Conservation (phyloP, 2,329 filamentous ascomycete genomes). For the Fusarium multiceps region DNA sequence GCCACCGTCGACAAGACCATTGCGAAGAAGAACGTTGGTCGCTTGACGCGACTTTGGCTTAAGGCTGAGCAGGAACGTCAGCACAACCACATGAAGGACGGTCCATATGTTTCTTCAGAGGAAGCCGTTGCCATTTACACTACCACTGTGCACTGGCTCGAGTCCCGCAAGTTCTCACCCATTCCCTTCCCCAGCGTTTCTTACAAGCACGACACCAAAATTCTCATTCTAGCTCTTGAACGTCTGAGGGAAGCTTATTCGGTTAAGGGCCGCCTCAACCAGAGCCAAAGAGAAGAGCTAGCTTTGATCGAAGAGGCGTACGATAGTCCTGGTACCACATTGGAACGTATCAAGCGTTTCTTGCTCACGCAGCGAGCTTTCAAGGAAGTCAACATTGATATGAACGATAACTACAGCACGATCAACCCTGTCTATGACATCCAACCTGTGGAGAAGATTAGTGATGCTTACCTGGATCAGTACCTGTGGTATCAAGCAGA, state of each 20-base stretch:
- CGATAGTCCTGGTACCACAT: constrained; percentile 93
- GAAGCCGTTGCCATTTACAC: constrained; percentile 99
- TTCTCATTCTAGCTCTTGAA: constrained; percentile 93
- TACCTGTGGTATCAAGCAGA: constrained; percentile 99
- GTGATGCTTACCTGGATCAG: constrained; percentile 97
- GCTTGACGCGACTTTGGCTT: constrained; percentile 93
- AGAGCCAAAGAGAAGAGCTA: constrained; percentile 96
- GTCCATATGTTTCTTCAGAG: constrained; percentile 97
- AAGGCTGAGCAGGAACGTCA: constrained; percentile 98
- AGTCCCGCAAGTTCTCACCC: constrained; percentile 97
- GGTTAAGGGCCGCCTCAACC: constrained; percentile 95
- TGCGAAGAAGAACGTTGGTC: constrained; percentile 97
- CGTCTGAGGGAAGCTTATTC: constrained; percentile 95
- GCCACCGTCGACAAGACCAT: constrained; percentile 99
- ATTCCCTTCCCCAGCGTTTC: constrained; percentile 99
- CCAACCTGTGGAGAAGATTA: constrained; percentile 99
- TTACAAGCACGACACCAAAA: constrained; percentile 99
- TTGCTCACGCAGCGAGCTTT: constrained; percentile 96
- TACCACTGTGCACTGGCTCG: constrained; percentile 97
- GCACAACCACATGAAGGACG: constrained; percentile 99
- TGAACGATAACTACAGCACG: constrained; percentile 99
- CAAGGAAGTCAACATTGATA: constrained; percentile 99
- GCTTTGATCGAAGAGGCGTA: constrained; percentile 98
- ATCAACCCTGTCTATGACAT: constrained; percentile 99
- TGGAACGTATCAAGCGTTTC: constrained; percentile 97